Evolutionary conservation across 805 yeast species (phyloP).

Genomic region (Wickerhamiella occidentalis): DNA sequence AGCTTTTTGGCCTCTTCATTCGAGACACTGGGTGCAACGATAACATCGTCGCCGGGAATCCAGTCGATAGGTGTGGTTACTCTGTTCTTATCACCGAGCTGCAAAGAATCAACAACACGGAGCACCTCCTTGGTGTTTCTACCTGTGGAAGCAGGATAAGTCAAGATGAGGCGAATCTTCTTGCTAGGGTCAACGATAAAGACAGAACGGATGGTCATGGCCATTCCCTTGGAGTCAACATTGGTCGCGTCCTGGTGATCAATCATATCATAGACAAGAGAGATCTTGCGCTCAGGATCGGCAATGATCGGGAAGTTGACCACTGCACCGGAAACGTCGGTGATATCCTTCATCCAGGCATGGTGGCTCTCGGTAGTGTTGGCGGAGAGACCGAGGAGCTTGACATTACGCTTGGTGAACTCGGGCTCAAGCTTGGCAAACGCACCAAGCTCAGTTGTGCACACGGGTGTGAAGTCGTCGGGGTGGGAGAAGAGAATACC

Average conservation of each 20-base stretch:
- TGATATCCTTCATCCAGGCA: slow-evolving; percentile 83
- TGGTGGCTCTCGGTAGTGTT: slow-evolving; percentile 69
- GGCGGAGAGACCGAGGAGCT: slow-evolving; percentile 80
- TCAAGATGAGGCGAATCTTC: slow-evolving; percentile 70
- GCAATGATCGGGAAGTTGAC: slow-evolving; percentile 82
- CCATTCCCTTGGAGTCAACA: slow-evolving; percentile 54
- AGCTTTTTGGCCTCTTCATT: slow-evolving; percentile 69
- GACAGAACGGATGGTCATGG: slow-evolving; percentile 82
- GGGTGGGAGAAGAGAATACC: slow-evolving; percentile 82
- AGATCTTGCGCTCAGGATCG: slow-evolving; percentile 70
- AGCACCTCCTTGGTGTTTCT: slow-evolving; percentile 87
- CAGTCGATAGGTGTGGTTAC: slow-evolving; percentile 87
- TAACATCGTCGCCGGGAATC: slow-evolving; percentile 80
- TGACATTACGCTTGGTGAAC: slow-evolving; percentile 70
- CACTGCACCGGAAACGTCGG: slow-evolving; percentile 64
- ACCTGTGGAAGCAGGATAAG: slow-evolving; percentile 88
- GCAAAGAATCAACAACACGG: slow-evolving; percentile 80
- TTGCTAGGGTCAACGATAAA: slow-evolving; percentile 81
- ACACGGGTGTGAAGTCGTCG: slow-evolving; percentile 89
- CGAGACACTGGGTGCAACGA: slow-evolving; percentile 75
- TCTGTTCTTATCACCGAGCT: slow-evolving; percentile 70
- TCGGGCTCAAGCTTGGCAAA: slow-evolving; percentile 82
- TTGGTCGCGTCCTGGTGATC: slow-evolving; percentile 72
- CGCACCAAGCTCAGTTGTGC: slow-evolving; percentile 94
- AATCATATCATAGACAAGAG: slow-evolving; percentile 70